Conservation (phyloP, 176 grass and related monocot genomes). For the Dactylis glomerata region DNA sequence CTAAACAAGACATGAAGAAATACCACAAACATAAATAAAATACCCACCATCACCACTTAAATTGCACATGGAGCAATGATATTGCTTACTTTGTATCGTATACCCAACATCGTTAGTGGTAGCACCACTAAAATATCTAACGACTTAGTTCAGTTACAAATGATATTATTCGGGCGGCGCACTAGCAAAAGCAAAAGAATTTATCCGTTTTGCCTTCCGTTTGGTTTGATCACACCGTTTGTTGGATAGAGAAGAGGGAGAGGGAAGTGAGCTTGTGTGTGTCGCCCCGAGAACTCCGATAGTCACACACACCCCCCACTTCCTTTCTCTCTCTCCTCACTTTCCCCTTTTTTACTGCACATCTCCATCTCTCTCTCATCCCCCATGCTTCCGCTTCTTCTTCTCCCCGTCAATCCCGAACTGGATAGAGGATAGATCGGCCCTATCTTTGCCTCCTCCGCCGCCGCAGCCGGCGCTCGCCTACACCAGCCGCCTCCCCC, state of each 20-base stretch:
- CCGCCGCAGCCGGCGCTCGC: neutral
- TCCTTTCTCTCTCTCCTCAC: constrained; percentile 12
- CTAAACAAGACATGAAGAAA: neutral
- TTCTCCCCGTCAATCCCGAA: constrained; percentile 33
- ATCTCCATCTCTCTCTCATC: neutral
- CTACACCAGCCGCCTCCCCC: neutral
- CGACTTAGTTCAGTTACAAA: neutral
- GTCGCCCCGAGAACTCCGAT: constrained; percentile 4
- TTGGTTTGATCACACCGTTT: neutral
- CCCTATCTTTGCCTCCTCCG: constrained; percentile 13
- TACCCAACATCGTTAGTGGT: too few relatives aligned
- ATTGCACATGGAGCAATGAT: neutral
- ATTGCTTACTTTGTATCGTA: neutral
- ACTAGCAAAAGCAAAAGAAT: neutral
- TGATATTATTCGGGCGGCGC: neutral
- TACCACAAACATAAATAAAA: neutral
- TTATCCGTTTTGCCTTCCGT: neutral
- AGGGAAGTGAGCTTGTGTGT: neutral
- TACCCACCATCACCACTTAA: neutral
- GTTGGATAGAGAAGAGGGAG: neutral
- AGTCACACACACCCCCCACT: neutral
- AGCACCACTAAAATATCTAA: neutral
- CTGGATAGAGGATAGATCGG: constrained; percentile 45
- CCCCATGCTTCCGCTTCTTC: constrained; percentile 27
- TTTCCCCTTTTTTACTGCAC: constrained; percentile 49